Evolutionary conservation across 495 filamentous ascomycete genomes (phyloP), one percentile per base, ranked within the genome.

Genomic region (Amphirosellinia nigrospora): DNA sequence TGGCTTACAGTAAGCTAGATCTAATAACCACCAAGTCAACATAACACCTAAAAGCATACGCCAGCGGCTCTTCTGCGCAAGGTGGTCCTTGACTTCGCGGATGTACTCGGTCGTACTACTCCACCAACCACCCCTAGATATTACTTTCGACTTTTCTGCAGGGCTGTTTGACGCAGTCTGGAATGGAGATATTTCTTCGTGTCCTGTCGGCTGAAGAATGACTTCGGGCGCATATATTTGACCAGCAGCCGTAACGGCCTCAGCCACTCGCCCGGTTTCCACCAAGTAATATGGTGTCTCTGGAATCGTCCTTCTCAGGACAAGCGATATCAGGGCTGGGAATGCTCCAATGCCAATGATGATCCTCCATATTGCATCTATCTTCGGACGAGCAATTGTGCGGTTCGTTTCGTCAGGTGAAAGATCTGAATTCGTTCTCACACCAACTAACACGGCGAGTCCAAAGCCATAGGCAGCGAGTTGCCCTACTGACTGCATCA

Each of bases 401-500:
- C 85, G 87, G 39, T 83, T 82, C 16, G 83, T 87, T 48, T 82
- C 79, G 71, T 83, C 87, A 9, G 82, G 72, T 6, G 68, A 78
- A 26, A 85, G 79, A 23, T 73, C 77, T 4, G 76, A 75, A 23
- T 82, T 83, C 2, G 74, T 79, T 45, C 80, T 72, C 1, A 91
- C 81, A 0, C 86, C 86, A 45, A 87, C 81, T 28, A 89, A 63
- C n/a, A 86, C 85, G 30, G 83, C 72, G 28, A 72, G 70, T 8
- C 80, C 79, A 23, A 82, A 74, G 7, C 72, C 73, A 32, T 79
- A 78, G 4, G 83, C 89, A 9, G 86, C 80, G n/a, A 92, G 80
- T 67, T 91, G 89, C 1, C 89, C 90, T 8, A 91, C 71, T 0
- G 89, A 86, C 60, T 92, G 90, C 85, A 88, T 89, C 61, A 89